Evolutionary conservation across 176 grass and related monocot species (phyloP).

Genomic region (Juncus inflexus): DNA sequence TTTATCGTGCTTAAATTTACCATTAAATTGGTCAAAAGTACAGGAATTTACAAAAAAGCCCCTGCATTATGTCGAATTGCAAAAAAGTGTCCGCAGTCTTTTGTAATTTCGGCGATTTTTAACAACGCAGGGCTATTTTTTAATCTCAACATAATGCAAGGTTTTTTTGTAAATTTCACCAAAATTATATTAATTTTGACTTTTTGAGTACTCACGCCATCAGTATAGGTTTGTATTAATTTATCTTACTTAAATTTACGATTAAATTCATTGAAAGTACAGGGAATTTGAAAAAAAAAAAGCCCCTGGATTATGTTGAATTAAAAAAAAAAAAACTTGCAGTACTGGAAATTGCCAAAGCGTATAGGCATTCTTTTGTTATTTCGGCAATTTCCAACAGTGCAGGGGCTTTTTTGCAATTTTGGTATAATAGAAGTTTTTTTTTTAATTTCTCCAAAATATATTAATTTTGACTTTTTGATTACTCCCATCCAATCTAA

Average conservation of each 20-base stretch:
- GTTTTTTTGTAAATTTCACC: too few relatives aligned
- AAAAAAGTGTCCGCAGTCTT: background rate
- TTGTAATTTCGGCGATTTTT: background rate
- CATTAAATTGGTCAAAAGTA: background rate
- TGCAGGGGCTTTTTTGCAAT: too few relatives aligned
- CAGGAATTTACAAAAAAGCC: background rate
- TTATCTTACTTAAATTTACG: background rate
- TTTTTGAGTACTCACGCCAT: constrained; percentile 92
- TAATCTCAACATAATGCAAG: too few relatives aligned
- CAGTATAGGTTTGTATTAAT: constrained; percentile 57
- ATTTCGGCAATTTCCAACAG: background rate
- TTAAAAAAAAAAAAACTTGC: too few relatives aligned
- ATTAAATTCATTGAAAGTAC: background rate
- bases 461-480: constrained; percentile 39
- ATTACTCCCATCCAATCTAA: constrained; percentile 59
- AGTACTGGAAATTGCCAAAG: too few relatives aligned
- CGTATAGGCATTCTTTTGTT: background rate
- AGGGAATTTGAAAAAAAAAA: background rate
- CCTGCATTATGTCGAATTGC: background rate
- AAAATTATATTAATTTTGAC: background rate
- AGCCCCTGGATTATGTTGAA: constrained; percentile 1
- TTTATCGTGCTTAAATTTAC: background rate
- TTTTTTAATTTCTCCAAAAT: too few relatives aligned
- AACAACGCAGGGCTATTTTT: too few relatives aligned
- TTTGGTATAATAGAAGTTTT: too few relatives aligned